Evolutionary conservation across 2,329 filamentous ascomycete species (phyloP).

Genomic region (Talaromyces sp.): DNA sequence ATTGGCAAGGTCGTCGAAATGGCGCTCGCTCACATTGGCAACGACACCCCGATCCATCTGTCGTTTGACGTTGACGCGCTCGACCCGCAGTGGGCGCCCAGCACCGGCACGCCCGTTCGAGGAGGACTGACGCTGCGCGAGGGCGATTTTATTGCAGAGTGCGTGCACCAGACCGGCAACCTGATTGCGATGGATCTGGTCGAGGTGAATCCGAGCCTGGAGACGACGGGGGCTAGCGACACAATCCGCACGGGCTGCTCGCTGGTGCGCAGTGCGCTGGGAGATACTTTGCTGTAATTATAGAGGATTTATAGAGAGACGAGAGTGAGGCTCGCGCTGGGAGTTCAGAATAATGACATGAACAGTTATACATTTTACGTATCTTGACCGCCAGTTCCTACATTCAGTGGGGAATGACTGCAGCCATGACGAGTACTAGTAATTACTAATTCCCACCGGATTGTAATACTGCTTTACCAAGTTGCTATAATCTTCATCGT

Average conservation of each 20-base stretch:
- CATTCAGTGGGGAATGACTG: neutral
- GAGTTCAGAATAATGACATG: neutral
- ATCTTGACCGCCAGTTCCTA: neutral
- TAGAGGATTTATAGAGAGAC: neutral
- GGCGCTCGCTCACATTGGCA: constrained; percentile 93
- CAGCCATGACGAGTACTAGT: neutral
- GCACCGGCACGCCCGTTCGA: constrained; percentile 89
- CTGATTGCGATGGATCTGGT: constrained; percentile 76
- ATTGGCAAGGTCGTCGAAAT: constrained; percentile 96
- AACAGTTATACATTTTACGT: no score
- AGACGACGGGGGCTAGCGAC: constrained; percentile 66
- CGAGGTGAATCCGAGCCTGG: constrained; percentile 71
- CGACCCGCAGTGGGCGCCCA: constrained; percentile 93
- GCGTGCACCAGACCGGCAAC: constrained; percentile 72
- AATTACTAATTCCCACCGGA: no score
- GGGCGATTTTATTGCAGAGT: constrained; percentile 94
- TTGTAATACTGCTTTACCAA: neutral
- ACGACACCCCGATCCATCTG: constrained; percentile 91
- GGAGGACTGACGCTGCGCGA: constrained; percentile 90
- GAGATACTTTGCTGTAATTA: constrained; percentile 74
- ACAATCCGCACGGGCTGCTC: constrained; percentile 88
- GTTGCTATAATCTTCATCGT: no score
- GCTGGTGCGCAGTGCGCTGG: constrained; percentile 82
- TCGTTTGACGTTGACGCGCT: constrained; percentile 96
- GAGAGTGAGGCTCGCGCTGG: neutral